Base-by-base conservation (phyloP, 768 basidiomycete species). In the Dendrothele bispora region DNA sequence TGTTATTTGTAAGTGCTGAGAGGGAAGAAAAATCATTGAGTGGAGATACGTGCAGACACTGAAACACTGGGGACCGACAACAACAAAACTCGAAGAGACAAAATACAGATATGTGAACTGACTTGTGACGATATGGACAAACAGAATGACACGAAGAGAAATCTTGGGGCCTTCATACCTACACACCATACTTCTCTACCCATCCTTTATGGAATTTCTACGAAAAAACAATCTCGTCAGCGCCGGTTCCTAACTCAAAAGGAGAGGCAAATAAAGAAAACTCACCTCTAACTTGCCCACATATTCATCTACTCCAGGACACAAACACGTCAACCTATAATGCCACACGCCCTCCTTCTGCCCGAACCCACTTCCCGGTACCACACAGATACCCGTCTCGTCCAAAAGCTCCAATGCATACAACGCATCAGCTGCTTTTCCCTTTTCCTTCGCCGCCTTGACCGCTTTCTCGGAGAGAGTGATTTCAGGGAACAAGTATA, bases 281-380 rank as follows among this genome's bases (percentile, higher is more conserved):
- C 69, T n/a, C n/a, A n/a, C n/a, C n/a, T 92, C 93, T 39, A 98
- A 73, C 60, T 90, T 86, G 27, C 77, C 75, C 7, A 95, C 88
- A 62, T 94, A 98, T 58, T 94, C 92, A 37, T 95, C 95, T 15
- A 92, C 91, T 32, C 91, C 92, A 2, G 93, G 94, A 59, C 94
- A 97, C 55, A 98, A 70, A 58, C 95, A 97, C 7, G 97, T 99
- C 63, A 98, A 69, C 28, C 95, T 73, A 62, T 97, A 87, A 68
- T 99, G 95, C 68, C 83, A 85, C 60, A 94, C 87, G 21, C 88
- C 92, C 41, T 88, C 84, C 67, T 78, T 86, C 72, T 98, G 95
- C 4, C 95, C 95, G 63, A 99, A 99, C 1, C 95, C 95, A 39
- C 84, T 86, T 1, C 95, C 95, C 5, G 94, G 91, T 4, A 98